Evolutionary conservation across 768 basidiomycete genomes (phyloP).

Genomic region (Collybia sordida): DNA sequence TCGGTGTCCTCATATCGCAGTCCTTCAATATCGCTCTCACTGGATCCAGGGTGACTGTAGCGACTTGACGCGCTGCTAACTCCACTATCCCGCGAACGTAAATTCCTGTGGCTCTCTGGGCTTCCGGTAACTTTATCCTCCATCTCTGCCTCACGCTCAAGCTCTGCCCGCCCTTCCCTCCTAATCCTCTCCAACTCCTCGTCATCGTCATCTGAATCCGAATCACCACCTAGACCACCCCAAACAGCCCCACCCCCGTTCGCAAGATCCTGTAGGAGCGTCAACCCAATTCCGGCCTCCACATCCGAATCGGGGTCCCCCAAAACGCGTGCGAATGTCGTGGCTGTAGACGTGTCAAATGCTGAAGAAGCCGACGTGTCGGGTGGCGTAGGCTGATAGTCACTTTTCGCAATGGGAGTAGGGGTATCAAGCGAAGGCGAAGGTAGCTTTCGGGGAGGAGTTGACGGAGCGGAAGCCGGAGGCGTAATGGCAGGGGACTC

Average conservation of each 20-base stretch:
- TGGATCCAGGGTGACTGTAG: not conserved
- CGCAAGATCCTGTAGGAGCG: conserved; percentile 54
- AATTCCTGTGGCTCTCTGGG: conserved; percentile 8
- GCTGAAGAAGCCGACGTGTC: not conserved
- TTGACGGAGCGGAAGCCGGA: not conserved
- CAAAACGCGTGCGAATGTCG: conserved; percentile 17
- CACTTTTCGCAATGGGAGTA: not conserved
- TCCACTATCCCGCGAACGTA: conserved; percentile 1
- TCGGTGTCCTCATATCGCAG: conserved; percentile 19
- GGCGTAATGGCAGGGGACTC: not conserved
- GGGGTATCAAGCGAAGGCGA: conserved; percentile 3
- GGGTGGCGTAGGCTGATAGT: not conserved
- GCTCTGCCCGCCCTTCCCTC: conserved; percentile 5
- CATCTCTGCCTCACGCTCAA: conserved; percentile 7
- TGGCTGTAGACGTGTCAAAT: conserved; percentile 7
- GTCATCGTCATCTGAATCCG: conserved; percentile 12
- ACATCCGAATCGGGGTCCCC: conserved; percentile 47
- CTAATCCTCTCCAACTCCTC: conserved; percentile 1
- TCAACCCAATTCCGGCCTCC: conserved; percentile 67
- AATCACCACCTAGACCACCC: conserved; percentile 25
- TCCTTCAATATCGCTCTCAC: conserved; percentile 17
- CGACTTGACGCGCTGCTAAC: no score
- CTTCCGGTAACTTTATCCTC: conserved; percentile 8
- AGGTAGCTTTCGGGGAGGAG: not conserved
- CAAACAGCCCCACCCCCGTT: conserved; percentile 18